Conservation (phyloP, 1,284 basidiomycete species). For the Exsudoporus floridanus region DNA sequence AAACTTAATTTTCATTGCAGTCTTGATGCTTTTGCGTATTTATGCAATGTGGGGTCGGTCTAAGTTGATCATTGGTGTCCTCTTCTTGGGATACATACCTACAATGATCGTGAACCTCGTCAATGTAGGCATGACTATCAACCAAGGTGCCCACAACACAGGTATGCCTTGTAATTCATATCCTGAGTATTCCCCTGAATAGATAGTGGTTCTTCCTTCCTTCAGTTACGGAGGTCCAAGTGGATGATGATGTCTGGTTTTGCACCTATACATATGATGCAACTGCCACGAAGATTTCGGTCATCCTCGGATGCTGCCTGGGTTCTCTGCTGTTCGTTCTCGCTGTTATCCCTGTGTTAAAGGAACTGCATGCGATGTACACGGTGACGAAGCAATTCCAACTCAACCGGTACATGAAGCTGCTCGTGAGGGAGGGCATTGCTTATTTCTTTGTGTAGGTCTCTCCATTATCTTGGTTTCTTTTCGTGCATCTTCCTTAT, state of each 20-base stretch:
- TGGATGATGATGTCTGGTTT: not conserved
- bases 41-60: slow-evolving; percentile 2
- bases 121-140: not conserved
- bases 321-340: not conserved
- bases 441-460: too few species aligned
- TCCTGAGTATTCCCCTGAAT: not conserved
- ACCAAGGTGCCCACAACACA: not conserved
- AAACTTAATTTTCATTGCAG: not conserved
- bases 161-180: not conserved
- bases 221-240: not conserved
- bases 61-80: not conserved
- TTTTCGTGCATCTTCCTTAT: too few species aligned
- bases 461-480: too few species aligned
- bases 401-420: too few species aligned
- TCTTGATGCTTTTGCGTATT: not conserved
- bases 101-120: not conserved
- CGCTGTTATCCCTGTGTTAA: not conserved
- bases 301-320: not conserved
- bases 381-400: too few species aligned
- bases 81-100: not conserved
- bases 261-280: not conserved
- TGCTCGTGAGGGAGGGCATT: too few species aligned
- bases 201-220: not conserved
- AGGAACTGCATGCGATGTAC: not conserved
- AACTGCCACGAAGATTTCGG: not conserved